A percentile compares a stretch with the other conserved stretches of the same genome.
Evolutionary conservation across 2,329 filamentous ascomycete genomes (phyloP).

Genomic region (Elsinoe necatrix): DNA sequence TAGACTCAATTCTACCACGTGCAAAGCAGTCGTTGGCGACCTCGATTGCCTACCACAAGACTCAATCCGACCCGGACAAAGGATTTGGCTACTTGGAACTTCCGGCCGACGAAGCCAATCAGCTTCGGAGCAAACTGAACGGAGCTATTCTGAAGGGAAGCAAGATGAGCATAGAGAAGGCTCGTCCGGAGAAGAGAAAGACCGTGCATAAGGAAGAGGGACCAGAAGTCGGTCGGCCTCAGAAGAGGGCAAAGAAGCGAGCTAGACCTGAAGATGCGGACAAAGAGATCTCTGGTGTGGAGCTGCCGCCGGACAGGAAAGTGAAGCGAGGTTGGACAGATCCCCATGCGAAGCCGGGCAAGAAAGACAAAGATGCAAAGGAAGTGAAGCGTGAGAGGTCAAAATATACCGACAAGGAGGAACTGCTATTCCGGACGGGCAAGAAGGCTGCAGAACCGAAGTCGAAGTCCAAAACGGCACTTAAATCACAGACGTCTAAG

Average conservation of each 20-base stretch:
- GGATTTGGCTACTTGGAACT: slow-evolving; percentile 86
- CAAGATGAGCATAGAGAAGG: slow-evolving; percentile 78
- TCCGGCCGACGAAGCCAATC: slow-evolving; percentile 74
- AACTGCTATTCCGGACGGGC: slow-evolving; percentile 71
- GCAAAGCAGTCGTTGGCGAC: slow-evolving; percentile 57
- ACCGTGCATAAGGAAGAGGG: slow-evolving; percentile 28
- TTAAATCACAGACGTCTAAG: background rate
- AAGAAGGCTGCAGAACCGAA: slow-evolving; percentile 53
- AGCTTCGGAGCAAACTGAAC: slow-evolving; percentile 82
- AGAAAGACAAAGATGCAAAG: slow-evolving; percentile 42
- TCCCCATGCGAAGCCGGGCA: slow-evolving; percentile 29
- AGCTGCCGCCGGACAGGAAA: slow-evolving; percentile 63
- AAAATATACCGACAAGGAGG: slow-evolving; percentile 66
- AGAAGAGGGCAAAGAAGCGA: slow-evolving; percentile 39
- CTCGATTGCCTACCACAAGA: slow-evolving; percentile 77
- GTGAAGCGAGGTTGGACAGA: slow-evolving; percentile 89
- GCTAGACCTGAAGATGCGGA: slow-evolving; percentile 46
- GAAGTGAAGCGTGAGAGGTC: slow-evolving; percentile 55
- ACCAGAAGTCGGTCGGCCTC: slow-evolving; percentile 27
- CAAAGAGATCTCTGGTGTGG: slow-evolving; percentile 56
- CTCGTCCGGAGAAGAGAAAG: slow-evolving; percentile 54
- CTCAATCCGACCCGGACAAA: slow-evolving; percentile 83
- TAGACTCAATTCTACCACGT: slow-evolving; percentile 62
- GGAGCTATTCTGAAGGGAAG: slow-evolving; percentile 74
- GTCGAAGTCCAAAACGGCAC: background rate